Evolutionary conservation across 2,329 filamentous ascomycete species (phyloP).

Genomic region (Penicillium janthinellum): DNA sequence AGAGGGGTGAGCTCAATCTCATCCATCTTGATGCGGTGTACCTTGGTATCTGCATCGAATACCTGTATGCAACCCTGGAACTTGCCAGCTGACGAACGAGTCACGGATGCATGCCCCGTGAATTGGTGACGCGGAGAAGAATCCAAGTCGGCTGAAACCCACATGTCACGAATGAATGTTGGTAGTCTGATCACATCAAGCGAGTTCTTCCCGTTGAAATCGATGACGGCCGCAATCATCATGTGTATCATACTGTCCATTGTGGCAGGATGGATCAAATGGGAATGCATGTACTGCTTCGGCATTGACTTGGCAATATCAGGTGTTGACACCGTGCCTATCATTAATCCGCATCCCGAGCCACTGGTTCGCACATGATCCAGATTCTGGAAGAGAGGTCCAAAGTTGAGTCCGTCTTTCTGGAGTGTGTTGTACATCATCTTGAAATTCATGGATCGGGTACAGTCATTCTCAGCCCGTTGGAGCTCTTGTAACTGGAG

Average conservation of each 20-base stretch:
- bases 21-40: slow-evolving; percentile 24
- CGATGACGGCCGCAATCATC: slow-evolving; percentile 30
- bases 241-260: slow-evolving; percentile 40
- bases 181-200: slow-evolving; percentile 32
- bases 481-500: slow-evolving; percentile 18
- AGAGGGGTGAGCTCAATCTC: slow-evolving; percentile 34
- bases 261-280: slow-evolving; percentile 41
- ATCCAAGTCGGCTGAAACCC: slow-evolving; percentile 33
- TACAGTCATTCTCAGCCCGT: slow-evolving; percentile 22
- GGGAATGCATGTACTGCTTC: slow-evolving; percentile 33
- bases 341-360: slow-evolving; percentile 18
- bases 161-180: slow-evolving; percentile 36
- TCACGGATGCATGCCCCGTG: slow-evolving; percentile 28
- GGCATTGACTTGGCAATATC: slow-evolving; percentile 38
- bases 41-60: slow-evolving; percentile 18
- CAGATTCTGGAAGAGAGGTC: slow-evolving; percentile 36
- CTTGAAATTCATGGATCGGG: slow-evolving; percentile 24
- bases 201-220: slow-evolving; percentile 23
- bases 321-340: slow-evolving; percentile 31
- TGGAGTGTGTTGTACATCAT: slow-evolving; percentile 30
- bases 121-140: slow-evolving; percentile 24
- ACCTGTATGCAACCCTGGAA: slow-evolving; percentile 24
- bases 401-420: slow-evolving; percentile 33
- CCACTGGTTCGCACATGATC: slow-evolving; percentile 25
- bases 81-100: slow-evolving; percentile 9